Conservation (phyloP, 2,329 filamentous ascomycete species). For the Colletotrichum lini region DNA sequence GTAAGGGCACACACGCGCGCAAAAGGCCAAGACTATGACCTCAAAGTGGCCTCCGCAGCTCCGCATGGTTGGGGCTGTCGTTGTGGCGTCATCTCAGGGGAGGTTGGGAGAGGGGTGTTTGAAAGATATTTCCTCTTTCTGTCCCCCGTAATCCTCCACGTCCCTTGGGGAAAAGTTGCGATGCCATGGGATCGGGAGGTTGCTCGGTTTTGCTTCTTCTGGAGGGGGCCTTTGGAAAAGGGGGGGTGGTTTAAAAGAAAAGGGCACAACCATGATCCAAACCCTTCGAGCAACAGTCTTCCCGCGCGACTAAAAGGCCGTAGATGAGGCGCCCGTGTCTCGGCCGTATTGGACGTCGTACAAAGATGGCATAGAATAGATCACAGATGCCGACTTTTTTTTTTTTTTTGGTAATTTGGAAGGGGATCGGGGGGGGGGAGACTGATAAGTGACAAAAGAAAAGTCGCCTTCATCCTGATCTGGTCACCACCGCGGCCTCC, state of each 20-base stretch:
- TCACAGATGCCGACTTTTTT: conserved; percentile 11
- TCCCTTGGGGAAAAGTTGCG: not conserved
- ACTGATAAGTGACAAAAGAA: conserved; percentile 26
- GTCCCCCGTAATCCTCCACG: not conserved
- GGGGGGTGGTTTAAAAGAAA: not conserved
- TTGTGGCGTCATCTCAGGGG: conserved; percentile 26
- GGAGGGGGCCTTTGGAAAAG: not conserved
- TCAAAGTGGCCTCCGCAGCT: conserved; percentile 31
- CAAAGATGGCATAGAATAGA: conserved; percentile 4
- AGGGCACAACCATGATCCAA: no score
- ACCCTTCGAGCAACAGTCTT: not conserved
- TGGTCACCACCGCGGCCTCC: not conserved
- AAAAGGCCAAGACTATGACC: not conserved
- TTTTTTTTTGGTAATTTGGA: not conserved
- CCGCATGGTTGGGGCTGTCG: conserved; percentile 30
- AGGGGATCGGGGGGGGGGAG: not conserved
- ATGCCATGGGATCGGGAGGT: not conserved
- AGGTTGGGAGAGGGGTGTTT: not conserved
- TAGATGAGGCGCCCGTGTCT: conserved; percentile 28
- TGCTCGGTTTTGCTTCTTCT: not conserved
- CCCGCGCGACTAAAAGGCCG: conserved; percentile 32
- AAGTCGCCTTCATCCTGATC: not conserved
- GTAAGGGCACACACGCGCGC: conserved; percentile 28
- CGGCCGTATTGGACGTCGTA: conserved; percentile 27
- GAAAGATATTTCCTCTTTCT: conserved; percentile 25